Percentiles rank a stretch among this genome's conserved stretches.
phyloP scores from a whole-genome alignment of 768 basidiomycete genomes.

The Tricholoma terreum region DNA sequence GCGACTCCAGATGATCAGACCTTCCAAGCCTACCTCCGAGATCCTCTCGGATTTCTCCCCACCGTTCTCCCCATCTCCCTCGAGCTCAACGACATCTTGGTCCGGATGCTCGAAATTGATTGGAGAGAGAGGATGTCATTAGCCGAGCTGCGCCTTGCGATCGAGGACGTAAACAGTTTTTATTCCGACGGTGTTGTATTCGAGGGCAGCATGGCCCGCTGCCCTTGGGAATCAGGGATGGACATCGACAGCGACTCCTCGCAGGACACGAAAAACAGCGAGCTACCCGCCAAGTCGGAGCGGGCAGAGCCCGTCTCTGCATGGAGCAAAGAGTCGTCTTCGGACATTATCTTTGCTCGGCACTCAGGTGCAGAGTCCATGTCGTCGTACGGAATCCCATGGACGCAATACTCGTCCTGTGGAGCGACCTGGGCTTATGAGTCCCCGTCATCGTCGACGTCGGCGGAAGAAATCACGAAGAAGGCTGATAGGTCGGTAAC shows the following conservation, averaged over 20 bases:
- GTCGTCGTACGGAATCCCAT: conserved; percentile 40
- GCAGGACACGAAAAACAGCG: conserved; percentile 39
- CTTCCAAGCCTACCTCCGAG: conserved; percentile 82
- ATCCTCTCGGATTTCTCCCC: conserved; percentile 76
- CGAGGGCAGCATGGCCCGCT: conserved; percentile 78
- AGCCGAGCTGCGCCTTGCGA: conserved; percentile 51
- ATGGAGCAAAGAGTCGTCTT: conserved; percentile 59
- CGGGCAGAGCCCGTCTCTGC: conserved; percentile 42
- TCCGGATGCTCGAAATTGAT: conserved; percentile 70
- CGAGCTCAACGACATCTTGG: conserved; percentile 71
- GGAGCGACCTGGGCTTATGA: conserved; percentile 56
- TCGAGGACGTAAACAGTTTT: conserved; percentile 60
- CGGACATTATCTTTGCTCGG: conserved; percentile 45
- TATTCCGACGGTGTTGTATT: conserved; percentile 76
- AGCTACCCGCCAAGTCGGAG: conserved; percentile 34
- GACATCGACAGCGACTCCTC: conserved; percentile 64
- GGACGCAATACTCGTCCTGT: conserved; percentile 43
- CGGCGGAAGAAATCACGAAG: conserved; percentile 31
- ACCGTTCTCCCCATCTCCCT: conserved; percentile 80
- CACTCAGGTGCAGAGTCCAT: conserved; percentile 30
- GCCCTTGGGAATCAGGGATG: conserved; percentile 75
- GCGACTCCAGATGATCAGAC: conserved; percentile 82
- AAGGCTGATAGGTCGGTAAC: conserved; percentile 46
- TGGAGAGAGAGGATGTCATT: conserved; percentile 57
- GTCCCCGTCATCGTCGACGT: conserved; percentile 47